These are phyloP conservation scores for Ustilago bromivora DNA, from an alignment of 1,284 basidiomycete genomes.

Conservation along the genomic window DNA sequence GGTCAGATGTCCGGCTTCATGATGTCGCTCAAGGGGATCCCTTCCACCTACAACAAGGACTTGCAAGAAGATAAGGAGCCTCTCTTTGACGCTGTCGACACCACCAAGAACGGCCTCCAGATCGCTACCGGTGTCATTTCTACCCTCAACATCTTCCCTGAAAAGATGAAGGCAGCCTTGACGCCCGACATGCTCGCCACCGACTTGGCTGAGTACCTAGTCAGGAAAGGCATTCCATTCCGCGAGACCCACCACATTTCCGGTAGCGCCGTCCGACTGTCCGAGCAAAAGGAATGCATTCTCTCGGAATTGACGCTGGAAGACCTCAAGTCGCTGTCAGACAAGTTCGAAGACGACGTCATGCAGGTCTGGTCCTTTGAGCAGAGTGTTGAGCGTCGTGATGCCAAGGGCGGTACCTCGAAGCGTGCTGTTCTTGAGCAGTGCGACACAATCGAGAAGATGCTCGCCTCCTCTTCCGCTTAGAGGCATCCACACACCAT, in stretches of 20 bases:
- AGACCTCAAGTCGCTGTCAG: conserved; percentile 82
- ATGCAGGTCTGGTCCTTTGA: conserved; percentile 68
- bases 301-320: conserved; percentile 83
- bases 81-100: conserved; percentile 92
- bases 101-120: conserved; percentile 85
- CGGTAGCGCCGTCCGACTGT: conserved; percentile 92
- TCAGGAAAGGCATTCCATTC: conserved; percentile 95
- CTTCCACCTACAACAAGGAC: conserved; percentile 99
- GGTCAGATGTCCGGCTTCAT: conserved; percentile 98
- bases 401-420: conserved; percentile 92
- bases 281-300: conserved; percentile 83
- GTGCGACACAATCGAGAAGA: conserved; percentile 58
- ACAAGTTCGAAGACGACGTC: conserved; percentile 85
- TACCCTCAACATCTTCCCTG: conserved; percentile 82
- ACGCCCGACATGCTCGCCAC: conserved; percentile 98
- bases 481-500: conserved; percentile 2
- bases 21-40: conserved; percentile 96
- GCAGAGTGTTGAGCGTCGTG: conserved; percentile 87
- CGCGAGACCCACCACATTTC: conserved; percentile 98
- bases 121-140: conserved; percentile 95
- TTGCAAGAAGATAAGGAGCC: conserved; percentile 99
- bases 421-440: conserved; percentile 86
- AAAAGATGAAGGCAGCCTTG: conserved; percentile 88
- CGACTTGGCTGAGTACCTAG: conserved; percentile 96
- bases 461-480: conserved; percentile 28